Percentiles rank a stretch among this genome's conserved stretches.
Conservation (phyloP, 495 filamentous ascomycete species). For the Penicillium taxi region DNA sequence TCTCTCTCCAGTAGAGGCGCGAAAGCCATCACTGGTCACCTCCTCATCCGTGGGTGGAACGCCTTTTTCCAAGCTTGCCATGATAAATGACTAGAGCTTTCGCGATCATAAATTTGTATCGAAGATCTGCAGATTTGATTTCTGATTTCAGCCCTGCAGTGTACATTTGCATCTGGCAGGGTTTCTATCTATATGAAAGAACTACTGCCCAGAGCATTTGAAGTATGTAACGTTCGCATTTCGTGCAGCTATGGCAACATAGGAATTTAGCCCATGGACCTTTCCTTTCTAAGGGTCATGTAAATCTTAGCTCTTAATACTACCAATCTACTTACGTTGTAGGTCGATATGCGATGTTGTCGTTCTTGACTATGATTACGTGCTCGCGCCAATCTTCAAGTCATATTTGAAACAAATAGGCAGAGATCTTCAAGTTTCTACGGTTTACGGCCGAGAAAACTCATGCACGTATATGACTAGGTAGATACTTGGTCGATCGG, state of each 20-base stretch:
- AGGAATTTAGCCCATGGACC: neutral
- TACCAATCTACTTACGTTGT: neutral
- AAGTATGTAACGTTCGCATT: too few relatives aligned
- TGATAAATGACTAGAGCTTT: neutral
- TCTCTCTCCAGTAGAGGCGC: slow-evolving; percentile 3
- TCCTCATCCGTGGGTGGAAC: slow-evolving; percentile 17
- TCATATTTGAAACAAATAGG: neutral
- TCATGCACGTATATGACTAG: too few relatives aligned
- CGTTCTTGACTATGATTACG: slow-evolving; percentile 26
- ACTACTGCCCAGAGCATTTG: too few relatives aligned
- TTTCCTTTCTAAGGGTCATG: too few relatives aligned
- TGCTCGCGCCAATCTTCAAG: slow-evolving; percentile 28
- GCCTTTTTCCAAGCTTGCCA: slow-evolving; percentile 17
- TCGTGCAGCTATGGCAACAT: slow-evolving; percentile 15
- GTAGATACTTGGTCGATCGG: too few relatives aligned
- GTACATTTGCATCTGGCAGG: too few relatives aligned
- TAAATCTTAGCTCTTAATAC: neutral
- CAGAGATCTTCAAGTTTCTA: neutral
- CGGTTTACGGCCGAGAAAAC: slow-evolving; percentile 3
- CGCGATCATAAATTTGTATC: too few relatives aligned
- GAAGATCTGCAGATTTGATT: neutral
- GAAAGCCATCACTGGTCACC: slow-evolving; percentile 3
- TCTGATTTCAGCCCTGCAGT: too few relatives aligned
- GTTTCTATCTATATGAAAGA: too few relatives aligned
- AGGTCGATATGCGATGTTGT: slow-evolving; percentile 29